A percentile compares a stretch with the other conserved stretches of the same genome.
Conservation (phyloP, 2,329 filamentous ascomycete genomes). For the Cryoendolithus antarcticus region DNA sequence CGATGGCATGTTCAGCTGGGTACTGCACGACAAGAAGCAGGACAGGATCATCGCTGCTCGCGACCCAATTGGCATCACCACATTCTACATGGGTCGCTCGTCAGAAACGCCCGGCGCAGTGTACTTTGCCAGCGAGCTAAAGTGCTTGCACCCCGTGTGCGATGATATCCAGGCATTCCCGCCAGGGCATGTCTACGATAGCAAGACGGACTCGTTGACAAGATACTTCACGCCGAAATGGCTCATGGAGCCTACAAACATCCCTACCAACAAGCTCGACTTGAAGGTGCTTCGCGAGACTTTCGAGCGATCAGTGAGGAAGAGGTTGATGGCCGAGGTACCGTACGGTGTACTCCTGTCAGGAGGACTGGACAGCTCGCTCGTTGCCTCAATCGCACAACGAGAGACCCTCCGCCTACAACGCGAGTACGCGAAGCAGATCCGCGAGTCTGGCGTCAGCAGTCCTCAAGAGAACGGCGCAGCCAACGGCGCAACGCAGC, state of each 20-base stretch:
- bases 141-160: conserved; percentile 84
- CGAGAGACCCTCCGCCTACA: conserved; percentile 74
- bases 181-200: conserved; percentile 92
- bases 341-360: conserved; percentile 96
- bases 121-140: conserved; percentile 95
- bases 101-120: conserved; percentile 70
- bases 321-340: conserved; percentile 96
- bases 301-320: conserved; percentile 83
- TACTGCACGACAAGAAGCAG: conserved; percentile 89
- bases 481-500: conserved; percentile 32
- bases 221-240: conserved; percentile 87
- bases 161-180: conserved; percentile 92
- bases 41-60: conserved; percentile 87
- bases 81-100: conserved; percentile 86
- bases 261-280: conserved; percentile 71
- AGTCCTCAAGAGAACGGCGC: conserved; percentile 27
- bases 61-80: conserved; percentile 94
- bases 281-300: conserved; percentile 68
- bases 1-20: conserved; percentile 99
- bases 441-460: conserved; percentile 20
- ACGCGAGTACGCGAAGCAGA: conserved; percentile 27
- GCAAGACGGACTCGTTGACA: conserved; percentile 70
- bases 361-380: conserved; percentile 86
- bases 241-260: conserved; percentile 68
- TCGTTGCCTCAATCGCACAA: conserved; percentile 91